phyloP scores from a whole-genome alignment of 2,329 filamentous ascomycete species.

The Ascochyta lentis region DNA sequence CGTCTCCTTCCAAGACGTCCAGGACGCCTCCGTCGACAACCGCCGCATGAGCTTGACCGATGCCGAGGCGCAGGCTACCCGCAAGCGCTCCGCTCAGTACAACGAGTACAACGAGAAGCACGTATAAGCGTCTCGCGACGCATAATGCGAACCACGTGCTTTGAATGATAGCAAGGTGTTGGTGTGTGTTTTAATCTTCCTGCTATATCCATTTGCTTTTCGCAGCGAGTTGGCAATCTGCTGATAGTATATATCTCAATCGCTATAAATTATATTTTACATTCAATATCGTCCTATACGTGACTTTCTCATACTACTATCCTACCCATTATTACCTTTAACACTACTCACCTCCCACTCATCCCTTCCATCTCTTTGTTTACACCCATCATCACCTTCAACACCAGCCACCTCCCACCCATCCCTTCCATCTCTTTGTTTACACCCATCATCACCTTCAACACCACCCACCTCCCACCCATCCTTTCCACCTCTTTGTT shows the following conservation, averaged over 20 bases:
- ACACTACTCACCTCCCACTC: neutral
- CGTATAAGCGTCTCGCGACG: neutral
- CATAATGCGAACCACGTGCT: neutral
- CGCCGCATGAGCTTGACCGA: slow-evolving; percentile 43
- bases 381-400: neutral
- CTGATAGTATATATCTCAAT: slow-evolving; percentile 9
- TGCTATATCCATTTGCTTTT: slow-evolving; percentile 15
- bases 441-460: neutral
- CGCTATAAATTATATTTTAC: neutral
- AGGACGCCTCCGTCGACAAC: slow-evolving; percentile 33
- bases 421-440: too few species aligned
- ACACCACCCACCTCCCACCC: neutral
- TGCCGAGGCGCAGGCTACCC: slow-evolving; percentile 37
- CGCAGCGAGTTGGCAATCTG: neutral
- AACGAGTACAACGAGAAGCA: slow-evolving; percentile 27
- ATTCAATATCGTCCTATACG: neutral
- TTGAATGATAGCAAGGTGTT: slow-evolving; percentile 3
- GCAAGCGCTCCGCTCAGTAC: slow-evolving; percentile 46
- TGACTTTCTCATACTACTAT: neutral
- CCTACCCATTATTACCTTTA: neutral
- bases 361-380: too few species aligned
- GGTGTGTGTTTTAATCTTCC: neutral
- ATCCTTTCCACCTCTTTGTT: too few species aligned
- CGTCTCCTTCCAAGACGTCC: slow-evolving; percentile 48
- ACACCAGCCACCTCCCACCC: neutral